A percentile compares a stretch with the other conserved stretches of the same genome.
These are phyloP conservation scores for Coemansia sp. DNA, from an alignment of 192 early-diverging fungal species.

Conservation along the genomic window DNA sequence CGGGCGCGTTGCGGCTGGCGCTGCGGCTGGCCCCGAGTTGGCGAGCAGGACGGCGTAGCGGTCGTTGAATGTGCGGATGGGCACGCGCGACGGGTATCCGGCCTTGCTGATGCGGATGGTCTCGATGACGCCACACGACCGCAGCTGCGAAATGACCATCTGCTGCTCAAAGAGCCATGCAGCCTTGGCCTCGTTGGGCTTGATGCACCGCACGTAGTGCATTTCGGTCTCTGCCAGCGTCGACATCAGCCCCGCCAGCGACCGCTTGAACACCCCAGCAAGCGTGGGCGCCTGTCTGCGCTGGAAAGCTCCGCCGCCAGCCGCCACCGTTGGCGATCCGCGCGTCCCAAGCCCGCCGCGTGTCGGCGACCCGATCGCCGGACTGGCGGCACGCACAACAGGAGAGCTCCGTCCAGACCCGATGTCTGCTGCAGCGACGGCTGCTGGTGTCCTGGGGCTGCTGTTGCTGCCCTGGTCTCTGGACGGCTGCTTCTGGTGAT, in stretches of 20 bases:
- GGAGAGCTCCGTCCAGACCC: constrained; percentile 21
- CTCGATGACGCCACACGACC: constrained; percentile 98
- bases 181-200: constrained; percentile 92
- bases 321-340: not conserved
- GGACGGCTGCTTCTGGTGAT: constrained; percentile 4
- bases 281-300: constrained; percentile 50
- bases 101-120: constrained; percentile 98
- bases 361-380: constrained; percentile 8
- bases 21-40: not conserved
- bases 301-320: constrained; percentile 17
- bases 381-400: constrained; percentile 15
- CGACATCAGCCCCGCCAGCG: constrained; percentile 89
- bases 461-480: constrained; percentile 5
- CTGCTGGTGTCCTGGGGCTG: constrained; percentile 3
- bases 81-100: constrained; percentile 90
- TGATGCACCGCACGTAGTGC: constrained; percentile 98
- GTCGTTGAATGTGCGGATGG: constrained; percentile 89
- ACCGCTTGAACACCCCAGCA: constrained; percentile 57
- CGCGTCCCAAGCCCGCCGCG: constrained; percentile 8
- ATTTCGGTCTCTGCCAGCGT: constrained; percentile 90
- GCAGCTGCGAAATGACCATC: constrained; percentile 91
- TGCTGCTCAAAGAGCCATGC: constrained; percentile 90
- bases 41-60: constrained; percentile 56
- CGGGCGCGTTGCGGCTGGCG: not conserved
- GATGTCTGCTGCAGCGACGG: constrained; percentile 1